These are phyloP conservation scores for Trypanosoma rangeli DNA, from an alignment of 208 protist species.

Conservation along the genomic window DNA sequence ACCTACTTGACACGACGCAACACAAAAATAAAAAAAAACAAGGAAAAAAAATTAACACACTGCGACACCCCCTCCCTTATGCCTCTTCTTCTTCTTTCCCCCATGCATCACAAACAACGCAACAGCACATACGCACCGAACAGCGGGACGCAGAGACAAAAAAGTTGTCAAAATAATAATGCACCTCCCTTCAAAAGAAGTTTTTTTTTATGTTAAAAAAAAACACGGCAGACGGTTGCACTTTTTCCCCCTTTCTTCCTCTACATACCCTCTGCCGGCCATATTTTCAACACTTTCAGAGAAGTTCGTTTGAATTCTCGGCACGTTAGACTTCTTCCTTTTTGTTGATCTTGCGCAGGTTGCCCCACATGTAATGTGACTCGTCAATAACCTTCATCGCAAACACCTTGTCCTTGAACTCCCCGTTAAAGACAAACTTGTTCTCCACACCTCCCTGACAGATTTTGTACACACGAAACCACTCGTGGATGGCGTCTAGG, in stretches of 20 bases:
- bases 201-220: neutral
- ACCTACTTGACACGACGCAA: neutral
- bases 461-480: conserved; percentile 93
- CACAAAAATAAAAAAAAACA: conserved; percentile 16
- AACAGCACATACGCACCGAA: neutral
- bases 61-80: neutral
- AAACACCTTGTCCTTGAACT: conserved; percentile 86
- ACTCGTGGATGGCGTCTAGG: conserved; percentile 87
- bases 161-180: neutral
- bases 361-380: conserved; percentile 93
- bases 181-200: conserved; percentile 10
- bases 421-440: conserved; percentile 90
- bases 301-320: neutral
- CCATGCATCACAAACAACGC: neutral
- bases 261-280: neutral
- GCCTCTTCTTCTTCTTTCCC: neutral
- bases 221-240: neutral
- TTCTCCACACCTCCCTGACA: conserved; percentile 91
- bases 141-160: neutral
- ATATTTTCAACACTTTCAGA: neutral
- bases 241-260: neutral
- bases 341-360: conserved; percentile 86
- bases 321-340: conserved; percentile 67
- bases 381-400: conserved; percentile 88
- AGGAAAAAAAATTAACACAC: conserved; percentile 19